phyloP scores from a whole-genome alignment of 1,284 basidiomycete species.

The Vanrija humicola region DNA sequence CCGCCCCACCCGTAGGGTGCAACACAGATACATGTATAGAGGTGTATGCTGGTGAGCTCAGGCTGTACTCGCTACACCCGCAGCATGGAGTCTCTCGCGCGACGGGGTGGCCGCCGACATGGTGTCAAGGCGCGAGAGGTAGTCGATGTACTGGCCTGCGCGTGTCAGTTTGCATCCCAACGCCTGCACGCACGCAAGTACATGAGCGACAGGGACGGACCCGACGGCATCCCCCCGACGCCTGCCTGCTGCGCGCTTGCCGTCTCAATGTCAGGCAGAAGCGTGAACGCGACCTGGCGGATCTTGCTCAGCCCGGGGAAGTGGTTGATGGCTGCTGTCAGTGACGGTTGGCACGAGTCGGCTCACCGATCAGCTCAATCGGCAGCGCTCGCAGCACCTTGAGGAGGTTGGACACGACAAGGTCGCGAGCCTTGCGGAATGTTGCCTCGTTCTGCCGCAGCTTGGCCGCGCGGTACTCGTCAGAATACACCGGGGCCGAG shows the following conservation, averaged over 20 bases:
- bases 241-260: too few species aligned
- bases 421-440: neutral
- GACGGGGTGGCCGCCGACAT: neutral
- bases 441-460: neutral
- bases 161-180: neutral
- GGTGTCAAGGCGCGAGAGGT: neutral
- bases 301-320: slow-evolving; percentile 72
- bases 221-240: neutral
- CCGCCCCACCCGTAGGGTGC: too few species aligned
- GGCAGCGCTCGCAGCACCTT: neutral
- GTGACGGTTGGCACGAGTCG: neutral
- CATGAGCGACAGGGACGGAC: neutral
- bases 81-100: too few species aligned
- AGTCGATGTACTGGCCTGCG: slow-evolving; percentile 1
- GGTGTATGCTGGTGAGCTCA: too few species aligned
- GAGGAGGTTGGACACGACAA: neutral
- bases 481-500: neutral
- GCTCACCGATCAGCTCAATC: neutral
- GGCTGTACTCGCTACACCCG: too few species aligned
- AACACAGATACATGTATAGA: too few species aligned
- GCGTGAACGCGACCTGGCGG: slow-evolving; percentile 77
- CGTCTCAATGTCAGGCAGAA: slow-evolving; percentile 57
- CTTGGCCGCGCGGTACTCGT: neutral
- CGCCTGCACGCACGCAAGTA: neutral
- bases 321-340: slow-evolving; percentile 62